These are phyloP conservation scores for Cardamine chenopodiifolia DNA, from an alignment of 345 rosid genomes.

Conservation along the genomic window DNA sequence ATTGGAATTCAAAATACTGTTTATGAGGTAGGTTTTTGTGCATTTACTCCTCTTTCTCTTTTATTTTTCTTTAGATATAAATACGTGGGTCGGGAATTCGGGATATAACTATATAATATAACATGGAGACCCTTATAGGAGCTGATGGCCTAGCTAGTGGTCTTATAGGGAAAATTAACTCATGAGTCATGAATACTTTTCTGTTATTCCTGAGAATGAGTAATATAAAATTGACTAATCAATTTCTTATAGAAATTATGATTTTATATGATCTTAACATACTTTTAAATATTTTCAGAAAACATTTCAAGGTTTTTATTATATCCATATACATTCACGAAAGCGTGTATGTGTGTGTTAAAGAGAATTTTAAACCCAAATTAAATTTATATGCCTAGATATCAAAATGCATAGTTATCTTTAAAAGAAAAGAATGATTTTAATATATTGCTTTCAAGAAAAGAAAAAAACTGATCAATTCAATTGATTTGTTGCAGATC, in stretches of 20 bases:
- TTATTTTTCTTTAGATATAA: neutral
- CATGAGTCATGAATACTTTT: neutral
- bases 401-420: neutral
- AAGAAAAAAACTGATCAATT: too few species aligned
- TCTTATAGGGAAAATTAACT: too few species aligned
- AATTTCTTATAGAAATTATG: neutral
- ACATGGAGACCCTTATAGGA: neutral
- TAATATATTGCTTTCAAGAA: too few species aligned
- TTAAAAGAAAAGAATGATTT: too few species aligned
- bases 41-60: slow-evolving; percentile 20
- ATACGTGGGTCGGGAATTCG: neutral
- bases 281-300: neutral
- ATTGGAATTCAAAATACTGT: slow-evolving; percentile 8
- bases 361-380: neutral
- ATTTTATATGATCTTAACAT: neutral
- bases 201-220: neutral
- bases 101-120: neutral
- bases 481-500: neutral
- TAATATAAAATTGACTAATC: neutral
- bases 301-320: neutral
- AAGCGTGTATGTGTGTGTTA: neutral
- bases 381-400: neutral
- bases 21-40: slow-evolving; percentile 31
- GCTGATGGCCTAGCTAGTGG: too few species aligned
- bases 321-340: neutral